Conservation (phyloP, 371 early-diverging fungal species). For the Fennellomyces sp. region DNA sequence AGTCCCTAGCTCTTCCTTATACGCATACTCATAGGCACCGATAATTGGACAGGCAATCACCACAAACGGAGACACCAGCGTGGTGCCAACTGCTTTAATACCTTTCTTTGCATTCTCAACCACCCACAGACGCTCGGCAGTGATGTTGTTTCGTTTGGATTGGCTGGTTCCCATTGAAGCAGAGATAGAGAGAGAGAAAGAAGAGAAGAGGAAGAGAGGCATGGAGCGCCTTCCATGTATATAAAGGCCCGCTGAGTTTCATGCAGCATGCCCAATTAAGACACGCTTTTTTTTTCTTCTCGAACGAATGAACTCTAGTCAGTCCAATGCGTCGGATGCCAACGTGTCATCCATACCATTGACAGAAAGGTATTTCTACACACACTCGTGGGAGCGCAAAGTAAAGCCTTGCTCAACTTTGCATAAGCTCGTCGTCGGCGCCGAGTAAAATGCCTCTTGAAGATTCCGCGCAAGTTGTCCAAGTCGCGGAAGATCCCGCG, state of each 20-base stretch:
- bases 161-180: not conserved
- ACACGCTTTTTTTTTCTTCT: not conserved
- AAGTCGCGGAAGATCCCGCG: not conserved
- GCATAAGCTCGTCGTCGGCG: not conserved
- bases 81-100: conserved; percentile 21
- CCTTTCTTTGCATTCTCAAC: conserved; percentile 25
- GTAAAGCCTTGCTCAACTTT: not conserved
- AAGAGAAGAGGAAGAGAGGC: not conserved
- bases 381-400: too few species aligned
- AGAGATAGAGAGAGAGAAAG: not conserved
- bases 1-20: conserved; percentile 22
- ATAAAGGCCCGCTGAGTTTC: not conserved
- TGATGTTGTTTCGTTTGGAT: not conserved
- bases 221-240: not conserved
- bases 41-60: conserved; percentile 33
- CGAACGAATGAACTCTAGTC: not conserved
- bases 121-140: conserved; percentile 25
- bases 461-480: too few species aligned
- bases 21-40: conserved; percentile 33
- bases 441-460: not conserved
- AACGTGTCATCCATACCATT: conserved; percentile 12
- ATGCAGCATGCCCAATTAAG: not conserved
- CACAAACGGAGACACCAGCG: conserved; percentile 24
- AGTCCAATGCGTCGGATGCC: not conserved
- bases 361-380: conserved; percentile 6